Conservation (phyloP, 768 basidiomycete genomes). For the Naganishia kalamii region DNA sequence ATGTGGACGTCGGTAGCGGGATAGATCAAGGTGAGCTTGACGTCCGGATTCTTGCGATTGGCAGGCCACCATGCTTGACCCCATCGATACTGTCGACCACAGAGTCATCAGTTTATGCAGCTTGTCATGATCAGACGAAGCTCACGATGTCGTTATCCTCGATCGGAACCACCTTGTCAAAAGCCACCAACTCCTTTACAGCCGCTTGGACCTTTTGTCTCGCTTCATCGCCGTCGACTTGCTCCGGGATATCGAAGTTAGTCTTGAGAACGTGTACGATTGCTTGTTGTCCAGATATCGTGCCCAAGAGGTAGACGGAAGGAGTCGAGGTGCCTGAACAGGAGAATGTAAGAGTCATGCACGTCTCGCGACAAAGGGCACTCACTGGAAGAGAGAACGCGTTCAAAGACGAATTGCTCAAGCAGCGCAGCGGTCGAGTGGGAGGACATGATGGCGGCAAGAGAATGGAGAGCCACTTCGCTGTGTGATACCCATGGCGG, state of each 20-base stretch:
- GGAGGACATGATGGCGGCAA: background rate
- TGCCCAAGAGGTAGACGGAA: constrained; percentile 64
- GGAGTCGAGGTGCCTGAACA: constrained; percentile 45
- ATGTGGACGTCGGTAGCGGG: constrained; percentile 89
- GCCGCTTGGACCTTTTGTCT: constrained; percentile 59
- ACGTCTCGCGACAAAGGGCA: background rate
- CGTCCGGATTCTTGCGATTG: constrained; percentile 53
- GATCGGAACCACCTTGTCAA: constrained; percentile 50
- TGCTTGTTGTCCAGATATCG: constrained; percentile 48
- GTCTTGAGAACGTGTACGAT: constrained; percentile 35
- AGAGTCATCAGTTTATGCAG: background rate
- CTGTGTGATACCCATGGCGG: too few relatives aligned
- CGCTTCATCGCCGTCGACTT: constrained; percentile 19
- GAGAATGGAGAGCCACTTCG: background rate
- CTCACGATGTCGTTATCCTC: constrained; percentile 65
- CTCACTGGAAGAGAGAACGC: constrained; percentile 10
- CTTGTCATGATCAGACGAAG: constrained; percentile 4
- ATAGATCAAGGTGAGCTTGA: constrained; percentile 75
- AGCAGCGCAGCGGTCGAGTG: background rate
- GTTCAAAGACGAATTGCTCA: background rate
- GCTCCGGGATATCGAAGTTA: constrained; percentile 27
- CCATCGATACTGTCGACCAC: constrained; percentile 68
- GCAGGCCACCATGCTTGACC: constrained; percentile 62
- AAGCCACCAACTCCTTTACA: constrained; percentile 57
- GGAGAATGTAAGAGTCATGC: background rate